Conservation (phyloP, 2,329 filamentous ascomycete genomes). For the Aspergillus cejpii region DNA sequence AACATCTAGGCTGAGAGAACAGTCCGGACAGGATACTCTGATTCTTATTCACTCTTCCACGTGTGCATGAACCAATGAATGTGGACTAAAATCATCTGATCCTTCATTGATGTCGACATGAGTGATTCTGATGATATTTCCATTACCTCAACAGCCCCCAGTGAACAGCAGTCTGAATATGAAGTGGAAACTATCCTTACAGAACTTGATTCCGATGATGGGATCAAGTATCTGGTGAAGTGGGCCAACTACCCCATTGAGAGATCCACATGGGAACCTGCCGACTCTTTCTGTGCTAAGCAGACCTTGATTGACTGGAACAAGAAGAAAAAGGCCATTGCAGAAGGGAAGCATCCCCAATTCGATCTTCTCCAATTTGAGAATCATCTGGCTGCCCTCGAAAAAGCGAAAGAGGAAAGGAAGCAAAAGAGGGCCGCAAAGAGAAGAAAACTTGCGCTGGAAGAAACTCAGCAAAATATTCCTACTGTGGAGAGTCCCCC, state of each 20-base stretch:
- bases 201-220: slow-evolving; percentile 36
- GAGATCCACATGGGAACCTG: slow-evolving; percentile 52
- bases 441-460: slow-evolving; percentile 20
- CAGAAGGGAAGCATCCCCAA: slow-evolving; percentile 21
- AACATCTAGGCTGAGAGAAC: too few species aligned
- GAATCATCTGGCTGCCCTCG: slow-evolving; percentile 16
- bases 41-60: too few species aligned
- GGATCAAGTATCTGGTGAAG: slow-evolving; percentile 52
- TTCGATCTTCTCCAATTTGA: slow-evolving; percentile 34
- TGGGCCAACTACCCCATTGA: slow-evolving; percentile 57
- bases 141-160: slow-evolving; percentile 47
- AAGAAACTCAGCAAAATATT: background rate
- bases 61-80: too few species aligned
- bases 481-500: background rate
- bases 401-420: slow-evolving; percentile 19
- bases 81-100: background rate
- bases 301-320: slow-evolving; percentile 40
- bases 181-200: slow-evolving; percentile 50
- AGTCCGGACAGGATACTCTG: too few species aligned
- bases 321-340: slow-evolving; percentile 28
- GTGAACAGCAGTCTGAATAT: slow-evolving; percentile 46
- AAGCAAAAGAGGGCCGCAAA: slow-evolving; percentile 27
- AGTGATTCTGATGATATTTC: slow-evolving; percentile 49
- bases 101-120: slow-evolving; percentile 9
- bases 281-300: slow-evolving; percentile 34